These are phyloP conservation scores for Moniliophthora roreri DNA, from an alignment of 1,284 basidiomycete species.

Conservation along the genomic window DNA sequence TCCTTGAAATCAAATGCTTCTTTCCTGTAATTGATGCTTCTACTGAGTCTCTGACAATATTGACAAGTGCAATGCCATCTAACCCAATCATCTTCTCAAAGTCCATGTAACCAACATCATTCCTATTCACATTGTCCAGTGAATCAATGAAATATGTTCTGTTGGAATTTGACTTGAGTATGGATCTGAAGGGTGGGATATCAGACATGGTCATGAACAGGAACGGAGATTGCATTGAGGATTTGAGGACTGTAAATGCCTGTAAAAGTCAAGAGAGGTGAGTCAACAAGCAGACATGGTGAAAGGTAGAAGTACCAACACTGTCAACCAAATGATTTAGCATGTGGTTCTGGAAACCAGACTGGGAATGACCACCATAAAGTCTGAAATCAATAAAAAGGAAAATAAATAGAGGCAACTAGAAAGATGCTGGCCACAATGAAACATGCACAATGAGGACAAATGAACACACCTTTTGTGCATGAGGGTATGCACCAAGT, in stretches of 20 bases:
- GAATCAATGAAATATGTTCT: constrained; percentile 95
- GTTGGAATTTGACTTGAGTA: constrained; percentile 97
- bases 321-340: too few species aligned
- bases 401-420: too few species aligned
- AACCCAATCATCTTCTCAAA: constrained; percentile 98
- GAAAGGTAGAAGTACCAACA: background rate
- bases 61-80: constrained; percentile 94
- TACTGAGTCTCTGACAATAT: constrained; percentile 82
- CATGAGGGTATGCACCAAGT: too few species aligned
- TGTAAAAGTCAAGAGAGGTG: constrained; percentile 33
- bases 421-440: too few species aligned
- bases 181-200: constrained; percentile 83
- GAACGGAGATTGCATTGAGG: constrained; percentile 91
- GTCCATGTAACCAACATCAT: constrained; percentile 87
- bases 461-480: too few species aligned
- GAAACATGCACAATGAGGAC: too few species aligned
- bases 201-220: constrained; percentile 93
- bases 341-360: too few species aligned
- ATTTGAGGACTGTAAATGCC: constrained; percentile 95
- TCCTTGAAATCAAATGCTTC: constrained; percentile 83
- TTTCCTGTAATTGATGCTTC: constrained; percentile 72
- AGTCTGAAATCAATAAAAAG: too few species aligned
- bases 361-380: constrained; percentile 47
- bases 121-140: constrained; percentile 87
- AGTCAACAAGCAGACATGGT: background rate